Conservation (phyloP, 345 rosid species). For the Kernera saxatilis region DNA sequence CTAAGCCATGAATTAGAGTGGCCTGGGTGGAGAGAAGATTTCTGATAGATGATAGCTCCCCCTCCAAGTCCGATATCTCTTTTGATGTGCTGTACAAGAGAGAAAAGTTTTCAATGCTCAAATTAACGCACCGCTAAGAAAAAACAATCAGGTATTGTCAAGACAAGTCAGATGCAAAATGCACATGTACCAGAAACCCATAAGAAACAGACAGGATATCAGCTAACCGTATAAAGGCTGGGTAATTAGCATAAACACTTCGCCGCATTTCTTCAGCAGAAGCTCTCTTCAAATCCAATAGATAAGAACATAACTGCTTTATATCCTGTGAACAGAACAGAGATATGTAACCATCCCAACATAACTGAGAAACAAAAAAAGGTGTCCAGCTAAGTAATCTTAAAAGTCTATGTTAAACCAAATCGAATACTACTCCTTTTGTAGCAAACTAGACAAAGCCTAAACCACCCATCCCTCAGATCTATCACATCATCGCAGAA, state of each 20-base stretch:
- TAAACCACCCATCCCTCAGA: background rate
- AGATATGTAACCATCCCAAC: background rate
- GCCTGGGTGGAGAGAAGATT: conserved; percentile 93
- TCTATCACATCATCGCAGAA: background rate
- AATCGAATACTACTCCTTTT: background rate
- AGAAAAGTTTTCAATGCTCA: background rate
- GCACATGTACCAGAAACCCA: background rate
- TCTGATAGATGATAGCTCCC: conserved; percentile 91
- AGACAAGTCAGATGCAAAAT: background rate
- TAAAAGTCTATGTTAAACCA: background rate
- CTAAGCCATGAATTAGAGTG: conserved; percentile 81
- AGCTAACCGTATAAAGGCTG: conserved; percentile 89
- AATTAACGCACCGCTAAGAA: background rate
- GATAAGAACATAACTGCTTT: conserved; percentile 67
- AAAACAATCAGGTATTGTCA: background rate
- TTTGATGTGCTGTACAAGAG: conserved; percentile 72
- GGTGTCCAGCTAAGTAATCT: background rate
- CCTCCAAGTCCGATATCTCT: conserved; percentile 98
- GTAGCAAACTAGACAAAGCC: background rate
- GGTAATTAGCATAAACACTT: conserved; percentile 94
- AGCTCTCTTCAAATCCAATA: conserved; percentile 91
- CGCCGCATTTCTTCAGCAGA: conserved; percentile 99
- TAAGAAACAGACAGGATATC: background rate
- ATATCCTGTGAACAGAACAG: conserved; percentile 59
- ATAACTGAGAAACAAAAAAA: background rate